These are phyloP conservation scores for Penicillium sp. DNA, from an alignment of 2,329 filamentous ascomycete genomes.

Conservation along the genomic window DNA sequence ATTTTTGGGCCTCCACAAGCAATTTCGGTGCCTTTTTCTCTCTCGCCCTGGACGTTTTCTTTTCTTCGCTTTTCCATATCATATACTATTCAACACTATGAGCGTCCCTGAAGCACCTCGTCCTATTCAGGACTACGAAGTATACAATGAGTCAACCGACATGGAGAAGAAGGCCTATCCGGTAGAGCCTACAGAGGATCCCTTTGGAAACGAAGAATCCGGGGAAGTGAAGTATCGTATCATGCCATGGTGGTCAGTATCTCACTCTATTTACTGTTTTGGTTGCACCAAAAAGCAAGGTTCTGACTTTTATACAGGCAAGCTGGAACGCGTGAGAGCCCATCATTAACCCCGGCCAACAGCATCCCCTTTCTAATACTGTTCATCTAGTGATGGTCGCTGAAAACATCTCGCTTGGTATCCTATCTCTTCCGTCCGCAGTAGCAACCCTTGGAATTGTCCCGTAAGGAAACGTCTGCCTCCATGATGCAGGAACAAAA, in stretches of 20 bases:
- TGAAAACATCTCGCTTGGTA: slow-evolving; percentile 56
- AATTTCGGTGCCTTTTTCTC: slow-evolving; percentile 10
- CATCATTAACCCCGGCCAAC: background rate
- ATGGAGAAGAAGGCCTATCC: slow-evolving; percentile 17
- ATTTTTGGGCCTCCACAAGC: slow-evolving; percentile 15
- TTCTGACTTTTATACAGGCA: slow-evolving; percentile 32
- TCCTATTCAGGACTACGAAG: slow-evolving; percentile 12
- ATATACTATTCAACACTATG: slow-evolving; percentile 11
- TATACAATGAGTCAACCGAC: slow-evolving; percentile 17
- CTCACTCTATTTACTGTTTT: background rate
- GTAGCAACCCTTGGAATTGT: slow-evolving; percentile 54
- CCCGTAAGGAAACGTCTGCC: slow-evolving; percentile 36
- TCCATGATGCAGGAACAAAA: background rate
- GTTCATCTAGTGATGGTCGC: slow-evolving; percentile 51
- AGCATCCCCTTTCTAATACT: background rate
- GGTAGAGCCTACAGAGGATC: slow-evolving; percentile 25
- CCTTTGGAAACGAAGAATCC: slow-evolving; percentile 37
- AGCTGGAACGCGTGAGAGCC: slow-evolving; percentile 37
- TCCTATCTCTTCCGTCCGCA: slow-evolving; percentile 54
- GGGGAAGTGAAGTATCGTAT: slow-evolving; percentile 50
- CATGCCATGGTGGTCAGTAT: slow-evolving; percentile 44
- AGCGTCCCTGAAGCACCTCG: slow-evolving; percentile 11
- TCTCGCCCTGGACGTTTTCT: slow-evolving; percentile 7
- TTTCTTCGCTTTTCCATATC: background rate
- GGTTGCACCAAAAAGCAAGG: background rate